Percentiles rank a stretch among this genome's conserved stretches.
Evolutionary conservation across 2,329 filamentous ascomycete species (phyloP).

Genomic region (Grosmannia serpens): DNA sequence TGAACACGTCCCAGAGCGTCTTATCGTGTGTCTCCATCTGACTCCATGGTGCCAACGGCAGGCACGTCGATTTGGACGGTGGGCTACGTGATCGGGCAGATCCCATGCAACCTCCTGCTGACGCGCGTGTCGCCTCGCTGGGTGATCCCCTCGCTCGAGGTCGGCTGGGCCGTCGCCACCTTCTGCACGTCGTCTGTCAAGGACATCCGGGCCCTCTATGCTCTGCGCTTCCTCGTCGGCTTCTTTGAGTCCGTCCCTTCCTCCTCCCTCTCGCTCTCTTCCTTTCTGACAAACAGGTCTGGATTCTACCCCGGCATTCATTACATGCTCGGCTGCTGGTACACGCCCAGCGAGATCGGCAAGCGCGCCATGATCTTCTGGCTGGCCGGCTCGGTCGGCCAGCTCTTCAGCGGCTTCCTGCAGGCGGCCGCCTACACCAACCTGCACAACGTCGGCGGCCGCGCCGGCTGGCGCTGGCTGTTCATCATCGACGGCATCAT

Average conservation of each 20-base stretch:
- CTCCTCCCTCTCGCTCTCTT: neutral
- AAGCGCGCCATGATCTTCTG: slow-evolving; percentile 55
- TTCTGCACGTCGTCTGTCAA: slow-evolving; percentile 14
- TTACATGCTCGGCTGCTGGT: slow-evolving; percentile 41
- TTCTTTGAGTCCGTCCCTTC: slow-evolving; percentile 33
- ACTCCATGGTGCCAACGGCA: neutral
- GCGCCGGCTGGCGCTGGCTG: slow-evolving; percentile 39
- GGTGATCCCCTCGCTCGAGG: slow-evolving; percentile 19
- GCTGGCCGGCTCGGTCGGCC: slow-evolving; percentile 41
- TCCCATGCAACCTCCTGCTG: slow-evolving; percentile 14
- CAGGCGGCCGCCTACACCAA: slow-evolving; percentile 40
- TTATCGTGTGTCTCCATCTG: neutral
- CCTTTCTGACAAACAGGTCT: slow-evolving; percentile 3
- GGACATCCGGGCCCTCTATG: slow-evolving; percentile 24
- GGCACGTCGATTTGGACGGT: slow-evolving; percentile 21
- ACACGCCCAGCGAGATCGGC: slow-evolving; percentile 46
- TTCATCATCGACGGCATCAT: slow-evolving; percentile 30
- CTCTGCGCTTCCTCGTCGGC: slow-evolving; percentile 42
- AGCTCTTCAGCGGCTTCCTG: slow-evolving; percentile 24
- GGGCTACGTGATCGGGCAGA: slow-evolving; percentile 17
- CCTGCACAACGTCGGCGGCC: slow-evolving; percentile 34
- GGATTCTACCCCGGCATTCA: slow-evolving; percentile 42
- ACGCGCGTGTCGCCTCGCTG: slow-evolving; percentile 18
- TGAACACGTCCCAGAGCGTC: neutral
- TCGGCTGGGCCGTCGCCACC: slow-evolving; percentile 19